These are phyloP conservation scores for Apiosordaria backusii DNA, from an alignment of 495 filamentous ascomycete species.

Conservation along the genomic window DNA sequence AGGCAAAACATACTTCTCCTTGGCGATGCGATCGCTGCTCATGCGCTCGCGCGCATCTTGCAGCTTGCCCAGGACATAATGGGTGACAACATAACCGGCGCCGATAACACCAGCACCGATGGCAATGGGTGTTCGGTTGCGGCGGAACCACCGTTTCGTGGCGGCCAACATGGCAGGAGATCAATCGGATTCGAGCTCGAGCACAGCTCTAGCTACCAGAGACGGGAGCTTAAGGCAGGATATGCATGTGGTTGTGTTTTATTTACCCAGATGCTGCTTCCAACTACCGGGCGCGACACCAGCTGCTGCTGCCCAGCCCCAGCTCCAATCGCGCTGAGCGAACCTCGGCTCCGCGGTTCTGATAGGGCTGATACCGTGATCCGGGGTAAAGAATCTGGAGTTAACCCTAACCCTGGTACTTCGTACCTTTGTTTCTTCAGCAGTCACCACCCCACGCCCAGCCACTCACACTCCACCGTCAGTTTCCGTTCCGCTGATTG, in stretches of 20 bases:
- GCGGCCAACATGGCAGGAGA: constrained; percentile 67
- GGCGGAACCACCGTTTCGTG: constrained; percentile 81
- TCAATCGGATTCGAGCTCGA: neutral
- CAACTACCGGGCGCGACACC: neutral
- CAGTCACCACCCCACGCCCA: neutral
- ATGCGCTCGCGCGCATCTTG: constrained; percentile 90
- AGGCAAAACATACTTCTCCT: constrained; percentile 72
- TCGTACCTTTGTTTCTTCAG: neutral
- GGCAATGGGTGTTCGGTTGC: constrained; percentile 85
- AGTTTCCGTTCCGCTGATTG: neutral
- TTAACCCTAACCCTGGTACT: constrained; percentile 19
- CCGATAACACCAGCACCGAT: constrained; percentile 83
- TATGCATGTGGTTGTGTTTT: too few species aligned
- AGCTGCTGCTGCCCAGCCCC: constrained; percentile 11
- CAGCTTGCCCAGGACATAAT: constrained; percentile 88
- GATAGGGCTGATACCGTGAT: constrained; percentile 22
- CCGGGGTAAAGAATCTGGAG: neutral
- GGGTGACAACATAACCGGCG: constrained; percentile 84
- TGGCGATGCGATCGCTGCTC: constrained; percentile 90
- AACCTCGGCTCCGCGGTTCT: constrained; percentile 26
- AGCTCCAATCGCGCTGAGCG: constrained; percentile 1
- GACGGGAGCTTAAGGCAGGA: too few species aligned
- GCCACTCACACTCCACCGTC: neutral
- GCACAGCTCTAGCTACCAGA: neutral
- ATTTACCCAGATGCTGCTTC: neutral